Percentiles rank a stretch among this genome's conserved stretches.
phyloP scores from a whole-genome alignment of 495 filamentous ascomycete genomes.

The Tuber brumale region DNA sequence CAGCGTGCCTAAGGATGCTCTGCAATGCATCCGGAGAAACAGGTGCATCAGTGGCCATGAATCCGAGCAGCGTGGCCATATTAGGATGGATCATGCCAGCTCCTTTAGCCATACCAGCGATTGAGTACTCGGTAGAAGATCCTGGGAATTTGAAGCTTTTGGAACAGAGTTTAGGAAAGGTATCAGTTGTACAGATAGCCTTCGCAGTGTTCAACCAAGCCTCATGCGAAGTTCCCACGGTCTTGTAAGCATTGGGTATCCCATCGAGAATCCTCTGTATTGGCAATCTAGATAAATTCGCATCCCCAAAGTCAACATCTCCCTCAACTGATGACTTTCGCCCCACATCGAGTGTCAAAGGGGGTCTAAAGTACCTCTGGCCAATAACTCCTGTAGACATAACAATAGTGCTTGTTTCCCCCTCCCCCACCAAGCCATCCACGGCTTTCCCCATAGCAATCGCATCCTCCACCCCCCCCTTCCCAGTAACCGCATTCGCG shows the following conservation, averaged over 20 bases:
- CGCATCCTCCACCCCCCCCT: slow-evolving; percentile 84
- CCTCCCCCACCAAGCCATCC: slow-evolving; percentile 57
- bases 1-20: slow-evolving; percentile 63
- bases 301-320: slow-evolving; percentile 20
- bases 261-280: slow-evolving; percentile 80
- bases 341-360: background rate
- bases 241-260: slow-evolving; percentile 66
- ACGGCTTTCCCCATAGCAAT: slow-evolving; percentile 69
- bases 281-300: slow-evolving; percentile 55
- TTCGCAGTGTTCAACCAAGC: slow-evolving; percentile 81
- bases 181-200: slow-evolving; percentile 98
- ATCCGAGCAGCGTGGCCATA: slow-evolving; percentile 93
- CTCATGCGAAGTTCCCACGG: slow-evolving; percentile 66
- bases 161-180: slow-evolving; percentile 93
- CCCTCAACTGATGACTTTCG: background rate
- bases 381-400: slow-evolving; percentile 99
- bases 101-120: slow-evolving; percentile 95
- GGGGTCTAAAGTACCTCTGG: slow-evolving; percentile 57
- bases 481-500: slow-evolving; percentile 95
- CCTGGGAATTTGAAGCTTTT: slow-evolving; percentile 78
- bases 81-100: slow-evolving; percentile 99
- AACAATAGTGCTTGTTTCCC: slow-evolving; percentile 66
- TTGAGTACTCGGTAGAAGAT: slow-evolving; percentile 64
- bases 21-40: slow-evolving; percentile 63
- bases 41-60: slow-evolving; percentile 88